Evolutionary conservation across 371 early-diverging fungal species (phyloP).

Genomic region (Paraphysoderma sedebokerense): DNA sequence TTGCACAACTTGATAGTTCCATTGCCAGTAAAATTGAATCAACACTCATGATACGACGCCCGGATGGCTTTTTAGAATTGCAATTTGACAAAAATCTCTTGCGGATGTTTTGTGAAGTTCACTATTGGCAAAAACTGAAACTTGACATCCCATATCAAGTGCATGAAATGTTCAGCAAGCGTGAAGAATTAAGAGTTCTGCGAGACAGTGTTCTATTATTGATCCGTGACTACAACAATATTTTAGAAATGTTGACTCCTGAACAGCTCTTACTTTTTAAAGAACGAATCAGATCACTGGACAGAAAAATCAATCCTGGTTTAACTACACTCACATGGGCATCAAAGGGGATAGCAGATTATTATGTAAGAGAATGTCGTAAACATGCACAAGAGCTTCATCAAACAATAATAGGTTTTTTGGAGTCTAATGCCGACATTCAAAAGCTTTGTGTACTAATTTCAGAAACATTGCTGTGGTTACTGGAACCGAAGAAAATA

Average conservation of each 20-base stretch:
- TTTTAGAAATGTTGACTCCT: slow-evolving; percentile 23
- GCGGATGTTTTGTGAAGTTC: slow-evolving; percentile 24
- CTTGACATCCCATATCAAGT: slow-evolving; percentile 31
- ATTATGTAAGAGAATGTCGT: slow-evolving; percentile 37
- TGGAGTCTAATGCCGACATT: slow-evolving; percentile 18
- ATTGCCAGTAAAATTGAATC: slow-evolving; percentile 17
- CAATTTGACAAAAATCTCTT: slow-evolving; percentile 28
- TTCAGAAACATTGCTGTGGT: slow-evolving; percentile 24
- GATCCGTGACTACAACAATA: slow-evolving; percentile 31
- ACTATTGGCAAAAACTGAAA: slow-evolving; percentile 33
- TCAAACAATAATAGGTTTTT: slow-evolving; percentile 23
- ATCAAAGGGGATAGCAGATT: slow-evolving; percentile 34
- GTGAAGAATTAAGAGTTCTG: slow-evolving; percentile 33
- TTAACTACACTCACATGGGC: slow-evolving; percentile 31
- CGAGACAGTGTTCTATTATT: slow-evolving; percentile 33
- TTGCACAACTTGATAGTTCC: slow-evolving; percentile 1
- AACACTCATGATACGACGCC: slow-evolving; percentile 18
- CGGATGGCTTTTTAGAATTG: slow-evolving; percentile 19
- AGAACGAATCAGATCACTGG: slow-evolving; percentile 31
- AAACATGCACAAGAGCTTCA: slow-evolving; percentile 28
- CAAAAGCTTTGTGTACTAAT: slow-evolving; percentile 18
- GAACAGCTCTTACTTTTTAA: slow-evolving; percentile 26
- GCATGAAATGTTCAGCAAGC: slow-evolving; percentile 29
- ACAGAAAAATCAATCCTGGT: slow-evolving; percentile 37
- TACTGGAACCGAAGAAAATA: slow-evolving; percentile 29